A percentile compares a stretch with the other conserved stretches of the same genome.
These are phyloP conservation scores for Phytophthora podocarpi DNA, from an alignment of 352 stramenopile genomes.

Conservation along the genomic window DNA sequence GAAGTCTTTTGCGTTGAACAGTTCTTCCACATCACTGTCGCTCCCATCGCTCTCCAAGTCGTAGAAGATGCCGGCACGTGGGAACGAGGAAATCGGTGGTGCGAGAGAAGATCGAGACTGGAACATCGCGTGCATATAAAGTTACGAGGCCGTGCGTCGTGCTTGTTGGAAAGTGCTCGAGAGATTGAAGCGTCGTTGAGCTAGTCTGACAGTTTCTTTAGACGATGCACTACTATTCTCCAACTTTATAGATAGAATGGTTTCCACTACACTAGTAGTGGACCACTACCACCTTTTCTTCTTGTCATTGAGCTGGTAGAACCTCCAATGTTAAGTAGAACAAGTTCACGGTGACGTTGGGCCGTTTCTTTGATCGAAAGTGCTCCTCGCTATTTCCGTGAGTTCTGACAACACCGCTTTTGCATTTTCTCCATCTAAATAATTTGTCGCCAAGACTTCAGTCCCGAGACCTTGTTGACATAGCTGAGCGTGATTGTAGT, in stretches of 20 bases:
- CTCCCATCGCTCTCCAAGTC: conserved; percentile 34
- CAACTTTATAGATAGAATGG: too few relatives aligned
- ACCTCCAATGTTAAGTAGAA: background rate
- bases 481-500: background rate
- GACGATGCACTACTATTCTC: too few relatives aligned
- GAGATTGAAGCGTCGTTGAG: conserved; percentile 12
- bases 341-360: conserved; percentile 2
- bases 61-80: conserved; percentile 34
- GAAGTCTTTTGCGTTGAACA: conserved; percentile 49
- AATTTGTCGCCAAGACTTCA: background rate
- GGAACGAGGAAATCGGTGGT: conserved; percentile 40
- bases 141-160: background rate
- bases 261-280: too few relatives aligned
- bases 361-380: conserved; percentile 26
- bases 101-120: conserved; percentile 20
- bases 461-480: background rate
- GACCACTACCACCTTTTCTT: background rate
- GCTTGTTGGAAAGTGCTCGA: background rate
- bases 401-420: conserved; percentile 14
- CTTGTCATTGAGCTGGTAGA: background rate
- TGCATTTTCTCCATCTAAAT: background rate
- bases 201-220: conserved; percentile 3
- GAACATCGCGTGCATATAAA: background rate
- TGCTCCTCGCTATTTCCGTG: conserved; percentile 32
- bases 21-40: conserved; percentile 33